phyloP scores from a whole-genome alignment of 768 basidiomycete genomes.

The Suillus lakei region DNA sequence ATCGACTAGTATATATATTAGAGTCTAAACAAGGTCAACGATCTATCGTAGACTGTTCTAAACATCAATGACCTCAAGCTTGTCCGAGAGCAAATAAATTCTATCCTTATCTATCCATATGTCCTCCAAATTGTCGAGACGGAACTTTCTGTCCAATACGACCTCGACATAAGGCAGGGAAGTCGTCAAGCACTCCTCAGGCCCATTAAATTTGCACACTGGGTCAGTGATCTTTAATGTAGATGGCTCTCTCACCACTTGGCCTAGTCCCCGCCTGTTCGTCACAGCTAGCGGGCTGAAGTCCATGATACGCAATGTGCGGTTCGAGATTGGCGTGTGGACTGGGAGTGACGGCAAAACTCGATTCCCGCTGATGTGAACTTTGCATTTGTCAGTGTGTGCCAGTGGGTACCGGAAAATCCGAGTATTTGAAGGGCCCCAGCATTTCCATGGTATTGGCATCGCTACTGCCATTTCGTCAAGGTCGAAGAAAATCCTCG shows the following conservation, averaged over 20 bases:
- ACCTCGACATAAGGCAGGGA: neutral
- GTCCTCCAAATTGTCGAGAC: neutral
- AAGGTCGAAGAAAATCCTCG: neutral
- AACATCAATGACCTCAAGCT: neutral
- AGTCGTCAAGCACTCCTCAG: neutral
- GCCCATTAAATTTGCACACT: fast-evolving
- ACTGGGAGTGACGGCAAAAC: neutral
- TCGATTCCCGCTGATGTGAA: neutral
- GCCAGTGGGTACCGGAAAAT: neutral
- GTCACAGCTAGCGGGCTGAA: neutral
- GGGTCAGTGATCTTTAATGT: neutral
- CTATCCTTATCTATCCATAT: neutral
- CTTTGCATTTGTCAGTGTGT: neutral
- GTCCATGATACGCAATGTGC: neutral
- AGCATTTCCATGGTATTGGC: neutral
- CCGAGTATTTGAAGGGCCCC: neutral
- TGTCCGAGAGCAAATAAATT: neutral
- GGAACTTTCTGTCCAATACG: neutral
- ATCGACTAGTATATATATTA: neutral
- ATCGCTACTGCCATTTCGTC: neutral
- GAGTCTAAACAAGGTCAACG: neutral
- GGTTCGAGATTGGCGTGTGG: neutral
- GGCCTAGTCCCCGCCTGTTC: neutral
- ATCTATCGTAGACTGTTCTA: neutral
- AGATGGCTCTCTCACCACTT: neutral